Evolutionary conservation across 306 rosid species (phyloP).

Genomic region (Morella rubra): DNA sequence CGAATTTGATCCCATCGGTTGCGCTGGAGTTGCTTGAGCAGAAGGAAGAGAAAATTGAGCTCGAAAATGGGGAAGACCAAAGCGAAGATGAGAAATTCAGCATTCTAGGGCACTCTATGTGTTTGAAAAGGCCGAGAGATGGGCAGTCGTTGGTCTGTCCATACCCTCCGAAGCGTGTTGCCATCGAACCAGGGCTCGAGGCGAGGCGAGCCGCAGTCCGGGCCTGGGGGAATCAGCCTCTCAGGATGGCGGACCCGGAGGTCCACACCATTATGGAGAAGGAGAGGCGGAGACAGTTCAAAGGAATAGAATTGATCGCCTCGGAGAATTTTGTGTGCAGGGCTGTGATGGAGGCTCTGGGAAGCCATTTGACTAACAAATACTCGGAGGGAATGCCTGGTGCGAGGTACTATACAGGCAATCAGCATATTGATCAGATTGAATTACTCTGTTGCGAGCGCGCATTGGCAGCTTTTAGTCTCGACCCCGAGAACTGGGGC

Average conservation of each 20-base stretch:
- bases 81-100: constrained; percentile 53
- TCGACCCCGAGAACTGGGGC: constrained; percentile 72
- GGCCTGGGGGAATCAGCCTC: constrained; percentile 73
- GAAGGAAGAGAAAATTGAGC: constrained; percentile 33
- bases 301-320: constrained; percentile 79
- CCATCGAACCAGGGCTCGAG: constrained; percentile 39
- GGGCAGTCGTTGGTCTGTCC: constrained; percentile 19
- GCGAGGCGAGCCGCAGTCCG: constrained; percentile 38
- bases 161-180: constrained; percentile 42
- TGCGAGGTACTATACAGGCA: constrained; percentile 67
- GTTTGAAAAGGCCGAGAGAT: constrained; percentile 55
- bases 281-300: constrained; percentile 64
- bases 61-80: constrained; percentile 35
- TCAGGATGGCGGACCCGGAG: constrained; percentile 68
- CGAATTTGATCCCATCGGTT: constrained; percentile 25
- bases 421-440: constrained; percentile 70
- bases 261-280: constrained; percentile 65
- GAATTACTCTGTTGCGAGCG: constrained; percentile 76
- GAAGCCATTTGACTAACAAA: constrained; percentile 80
- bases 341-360: constrained; percentile 90
- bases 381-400: constrained; percentile 91
- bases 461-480: constrained; percentile 66
- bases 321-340: constrained; percentile 82
- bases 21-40: constrained; percentile 39
- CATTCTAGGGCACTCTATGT: constrained; percentile 52